A percentile compares a stretch with the other conserved stretches of the same genome.
Conservation (phyloP, 495 filamentous ascomycete species). For the Penicillium herquei region DNA sequence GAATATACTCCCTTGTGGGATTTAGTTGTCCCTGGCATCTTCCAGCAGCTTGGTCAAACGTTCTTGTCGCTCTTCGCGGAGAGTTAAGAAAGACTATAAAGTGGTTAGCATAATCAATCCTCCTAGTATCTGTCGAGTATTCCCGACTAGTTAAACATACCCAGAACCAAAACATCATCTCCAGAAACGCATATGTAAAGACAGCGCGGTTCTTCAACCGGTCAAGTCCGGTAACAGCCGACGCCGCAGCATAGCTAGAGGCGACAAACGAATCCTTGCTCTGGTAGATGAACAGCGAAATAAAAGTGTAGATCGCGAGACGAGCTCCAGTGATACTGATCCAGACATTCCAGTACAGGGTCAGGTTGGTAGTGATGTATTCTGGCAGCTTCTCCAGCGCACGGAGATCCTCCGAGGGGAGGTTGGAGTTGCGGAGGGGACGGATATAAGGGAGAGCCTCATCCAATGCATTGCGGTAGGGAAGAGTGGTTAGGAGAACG, state of each 20-base stretch:
- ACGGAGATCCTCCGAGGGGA: constrained; percentile 29
- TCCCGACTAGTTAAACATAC: constrained; percentile 37
- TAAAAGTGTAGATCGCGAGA: constrained; percentile 59
- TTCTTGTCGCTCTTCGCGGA: constrained; percentile 47
- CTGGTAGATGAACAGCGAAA: constrained; percentile 70
- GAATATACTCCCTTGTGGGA: constrained; percentile 10
- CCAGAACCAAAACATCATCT: constrained; percentile 89
- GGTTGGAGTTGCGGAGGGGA: constrained; percentile 25
- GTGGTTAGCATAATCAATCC: constrained; percentile 32
- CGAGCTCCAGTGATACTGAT: constrained; percentile 66
- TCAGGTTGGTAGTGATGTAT: constrained; percentile 30
- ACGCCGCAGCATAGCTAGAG: constrained; percentile 28
- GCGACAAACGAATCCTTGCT: constrained; percentile 43
- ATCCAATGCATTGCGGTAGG: constrained; percentile 41
- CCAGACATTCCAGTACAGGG: constrained; percentile 71
- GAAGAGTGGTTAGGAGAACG: constrained; percentile 58
- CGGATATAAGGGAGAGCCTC: constrained; percentile 32
- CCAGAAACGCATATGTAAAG: constrained; percentile 81
- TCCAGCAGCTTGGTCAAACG: constrained; percentile 35
- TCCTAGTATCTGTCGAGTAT: too few relatives aligned
- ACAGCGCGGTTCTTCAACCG: constrained; percentile 75
- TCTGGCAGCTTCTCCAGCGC: constrained; percentile 39
- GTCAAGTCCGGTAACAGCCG: constrained; percentile 38
- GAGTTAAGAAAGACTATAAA: constrained; percentile 48
- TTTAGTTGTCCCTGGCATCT: constrained; percentile 24